Evolutionary conservation across 306 rosid genomes (phyloP), one percentile per base, ranked within the genome.

Genomic region (Alnus rubra): DNA sequence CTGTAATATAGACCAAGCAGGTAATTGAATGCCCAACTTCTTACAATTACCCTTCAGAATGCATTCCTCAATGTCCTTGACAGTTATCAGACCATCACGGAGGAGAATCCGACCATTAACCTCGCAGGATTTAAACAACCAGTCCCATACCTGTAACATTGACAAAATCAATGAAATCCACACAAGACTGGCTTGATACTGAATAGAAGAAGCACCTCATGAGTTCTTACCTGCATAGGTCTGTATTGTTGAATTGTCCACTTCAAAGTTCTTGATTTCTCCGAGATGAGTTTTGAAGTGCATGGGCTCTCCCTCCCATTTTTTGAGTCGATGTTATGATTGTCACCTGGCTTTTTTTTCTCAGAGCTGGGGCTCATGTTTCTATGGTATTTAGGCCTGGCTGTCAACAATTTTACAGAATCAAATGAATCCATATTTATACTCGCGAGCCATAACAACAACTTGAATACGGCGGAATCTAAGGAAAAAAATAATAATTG

Each of bases 1-100:
- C 1, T 88, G 89, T 73, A 93, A 78, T 86, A 93, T 74, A 19
- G 93, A 82, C 98, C 98, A 93, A 39, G 97, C 93, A 0, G 98
- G 97, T 78, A 93, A 83, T 82, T 86, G 85, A 75, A 88, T 64
- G 79, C 88, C 76, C 59, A 93, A 69, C 74, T 79, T 86, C 86
- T 88, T 89, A 75, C 92, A 87, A 31, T 77, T 78, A 3, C 93
- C 93, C 79, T 84, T 87, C n/a, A 78, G 16, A 78, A 91, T 78
- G 87, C 88, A 91, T 83, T 93, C 94, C 78, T 85, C 94, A 35
- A 91, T 78, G 73, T 93, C 93, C 55, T 81, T 74, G 30, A 70
- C 52, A 52, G 79, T 81, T 65, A 93, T 62, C 71, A 93, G 77
- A 79, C 87, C 87, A 19, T 90, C 90, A 0, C 77, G 92, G 50